These are phyloP conservation scores for Pythium utonaiense DNA, from an alignment of 352 stramenopile genomes.

Conservation along the genomic window DNA sequence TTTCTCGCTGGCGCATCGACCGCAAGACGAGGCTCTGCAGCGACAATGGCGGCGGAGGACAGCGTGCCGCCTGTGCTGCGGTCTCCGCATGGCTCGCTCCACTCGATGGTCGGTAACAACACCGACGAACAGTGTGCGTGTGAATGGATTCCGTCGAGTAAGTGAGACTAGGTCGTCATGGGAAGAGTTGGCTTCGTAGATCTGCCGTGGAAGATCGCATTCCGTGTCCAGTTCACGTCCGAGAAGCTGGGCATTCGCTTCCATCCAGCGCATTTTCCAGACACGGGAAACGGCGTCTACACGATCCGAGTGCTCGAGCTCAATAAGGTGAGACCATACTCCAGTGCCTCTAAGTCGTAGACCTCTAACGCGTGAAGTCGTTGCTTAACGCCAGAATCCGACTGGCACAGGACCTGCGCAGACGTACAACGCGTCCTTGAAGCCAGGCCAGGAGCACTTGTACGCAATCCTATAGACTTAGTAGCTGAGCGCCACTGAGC, in stretches of 20 bases:
- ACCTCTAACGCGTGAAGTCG: too few species aligned
- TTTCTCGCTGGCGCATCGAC: background rate
- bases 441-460: constrained; percentile 58
- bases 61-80: constrained; percentile 14
- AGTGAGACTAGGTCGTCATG: too few species aligned
- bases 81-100: constrained; percentile 20
- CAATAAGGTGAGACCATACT: constrained; percentile 35
- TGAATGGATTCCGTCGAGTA: background rate
- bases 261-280: constrained; percentile 68
- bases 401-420: constrained; percentile 55
- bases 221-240: constrained; percentile 77
- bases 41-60: constrained; percentile 1
- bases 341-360: too few species aligned
- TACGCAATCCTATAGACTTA: constrained; percentile 12
- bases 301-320: constrained; percentile 76
- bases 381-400: constrained; percentile 34
- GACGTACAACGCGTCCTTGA: constrained; percentile 64
- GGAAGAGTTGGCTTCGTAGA: constrained; percentile 26
- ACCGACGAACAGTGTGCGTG: constrained; percentile 18
- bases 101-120: background rate
- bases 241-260: constrained; percentile 80
- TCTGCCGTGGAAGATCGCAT: constrained; percentile 81
- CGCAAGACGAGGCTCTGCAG: background rate
- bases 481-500: background rate
- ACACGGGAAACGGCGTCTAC: constrained; percentile 85